phyloP scores from a whole-genome alignment of 441 rosid species.

The Croton setiger region DNA sequence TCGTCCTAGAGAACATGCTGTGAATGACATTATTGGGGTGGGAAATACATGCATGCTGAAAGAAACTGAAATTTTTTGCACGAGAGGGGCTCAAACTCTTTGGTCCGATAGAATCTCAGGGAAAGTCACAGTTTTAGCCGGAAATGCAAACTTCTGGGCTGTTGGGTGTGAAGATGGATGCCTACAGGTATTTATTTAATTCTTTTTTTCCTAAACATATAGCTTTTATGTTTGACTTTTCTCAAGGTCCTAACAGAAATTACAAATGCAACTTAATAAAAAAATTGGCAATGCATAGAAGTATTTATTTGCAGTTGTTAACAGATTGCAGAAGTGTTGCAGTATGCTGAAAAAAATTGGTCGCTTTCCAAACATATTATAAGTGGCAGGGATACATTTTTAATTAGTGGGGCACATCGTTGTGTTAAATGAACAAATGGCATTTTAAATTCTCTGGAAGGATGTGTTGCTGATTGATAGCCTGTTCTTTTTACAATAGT shows the following conservation, averaged over 20 bases:
- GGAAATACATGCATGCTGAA: constrained; percentile 59
- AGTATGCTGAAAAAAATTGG: neutral
- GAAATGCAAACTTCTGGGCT: constrained; percentile 97
- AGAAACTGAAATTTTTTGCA: constrained; percentile 83
- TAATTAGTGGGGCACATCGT: neutral
- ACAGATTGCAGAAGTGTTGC: neutral
- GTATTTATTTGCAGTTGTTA: neutral
- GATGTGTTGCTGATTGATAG: neutral
- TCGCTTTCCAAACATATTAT: neutral
- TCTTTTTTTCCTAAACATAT: neutral
- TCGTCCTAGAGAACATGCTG: constrained; percentile 67
- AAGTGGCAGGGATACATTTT: neutral
- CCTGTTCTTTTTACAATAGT: neutral
- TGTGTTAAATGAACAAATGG: neutral
- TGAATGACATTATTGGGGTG: constrained; percentile 70
- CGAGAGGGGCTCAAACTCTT: constrained; percentile 61
- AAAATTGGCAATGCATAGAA: neutral
- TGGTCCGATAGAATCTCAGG: constrained; percentile 93
- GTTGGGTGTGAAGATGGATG: constrained; percentile 97
- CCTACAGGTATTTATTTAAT: constrained; percentile 58
- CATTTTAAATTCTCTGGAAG: constrained; percentile 2
- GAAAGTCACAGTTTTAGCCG: constrained; percentile 87
- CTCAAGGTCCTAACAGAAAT: neutral
- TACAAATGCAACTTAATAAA: neutral
- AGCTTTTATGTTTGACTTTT: neutral